Evolutionary conservation across 148 eudicot genomes (phyloP), one percentile per base, ranked within the genome.

Genomic region (Amaranthus palmeri): DNA sequence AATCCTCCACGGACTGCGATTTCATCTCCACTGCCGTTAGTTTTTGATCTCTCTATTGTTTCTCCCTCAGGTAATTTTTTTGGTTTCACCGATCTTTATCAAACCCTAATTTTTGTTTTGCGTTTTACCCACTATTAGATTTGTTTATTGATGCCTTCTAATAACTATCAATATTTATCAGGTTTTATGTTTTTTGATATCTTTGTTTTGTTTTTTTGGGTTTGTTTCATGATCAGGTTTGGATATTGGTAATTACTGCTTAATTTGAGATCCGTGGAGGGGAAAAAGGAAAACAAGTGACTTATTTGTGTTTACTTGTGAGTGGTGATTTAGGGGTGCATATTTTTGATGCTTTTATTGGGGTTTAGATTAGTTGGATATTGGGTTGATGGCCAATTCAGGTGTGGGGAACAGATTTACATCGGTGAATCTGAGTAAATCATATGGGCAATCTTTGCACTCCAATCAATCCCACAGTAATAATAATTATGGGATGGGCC

Each of bases 361-460:
- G 82, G 82, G 80, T 77, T 78, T 70, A 69, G 72, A 78, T 72
- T 77, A 51, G 76, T 54, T 44, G 65, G 72, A 49, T 50, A 36
- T 82, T 46, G 70, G 81, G 71, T 69, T 76, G 74, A 95, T 95
- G 98, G 97, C 98, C 84, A 91, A 90, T 84, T 79, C 86, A 50
- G 86, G 92, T 72, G 81, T 69, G 42, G 87, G 89, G 47, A 74
- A 88, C 70, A 93, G 87, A 77, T 93, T 88, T 75, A 84, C 78
- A 48, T 84, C 98, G 18, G 91, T 89, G 81, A 91, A 95, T 89
- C 83, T 91, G 74, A 91, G 89, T 77, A 95, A 95, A 80, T 95
- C 91, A 3, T 95, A 91, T 81, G 98, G 98, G 52, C 87, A 84
- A 58, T 77, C 81, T 47, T 77, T 82, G 58, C 80, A 83, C 74